Evolutionary conservation across 352 stramenopile species (phyloP), one percentile per base, ranked within the genome.

Genomic region (Peronospora belbahrii): DNA sequence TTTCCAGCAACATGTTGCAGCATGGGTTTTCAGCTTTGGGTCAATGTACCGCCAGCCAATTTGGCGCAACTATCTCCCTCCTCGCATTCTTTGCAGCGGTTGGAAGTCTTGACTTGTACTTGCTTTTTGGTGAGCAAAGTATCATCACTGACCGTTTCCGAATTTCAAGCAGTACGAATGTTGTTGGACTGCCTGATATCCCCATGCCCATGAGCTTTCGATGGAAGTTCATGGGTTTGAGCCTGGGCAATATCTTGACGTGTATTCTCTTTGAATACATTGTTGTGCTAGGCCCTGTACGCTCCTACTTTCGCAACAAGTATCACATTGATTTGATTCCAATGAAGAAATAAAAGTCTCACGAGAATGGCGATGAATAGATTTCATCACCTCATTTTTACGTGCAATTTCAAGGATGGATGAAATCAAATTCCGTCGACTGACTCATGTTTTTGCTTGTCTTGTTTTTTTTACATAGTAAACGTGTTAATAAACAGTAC

Each of bases 151-250:
- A 81, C 18, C 33, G 27, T 9, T 80, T 80, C 48, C 69, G 69
- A 32, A 77, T 80, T 37, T 62, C 69, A 10, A 80, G 58, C 33
- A 59, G 58, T 31, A 70, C 69, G 8, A 80, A 80, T 43, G 65
- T 80, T 13, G 58, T 80, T 0, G 69, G 62, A 0, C 45, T 80
- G 14, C 69, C 65, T 0, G 59, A 77, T 14, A 49, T 80, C 2
- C 46, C 68, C 18, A 63, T 80, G 53, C 68, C 68, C 4, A 28
- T 45, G 27, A 60, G 48, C 19, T 79, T 76, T 52, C 65, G 64
- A 5, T 32, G 61, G 43, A 67, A 70, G 31, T 58, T 58, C 14
- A 18, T 73, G 15, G 55, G 34, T 22, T 42, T 70, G 9, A 52
- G 65, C 3, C 17, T 67, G 25, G 56, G 46, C 34, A 74, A 70